These are phyloP conservation scores for Tylopilus rubrobrunneus DNA, from an alignment of 768 basidiomycete species.

Conservation along the genomic window DNA sequence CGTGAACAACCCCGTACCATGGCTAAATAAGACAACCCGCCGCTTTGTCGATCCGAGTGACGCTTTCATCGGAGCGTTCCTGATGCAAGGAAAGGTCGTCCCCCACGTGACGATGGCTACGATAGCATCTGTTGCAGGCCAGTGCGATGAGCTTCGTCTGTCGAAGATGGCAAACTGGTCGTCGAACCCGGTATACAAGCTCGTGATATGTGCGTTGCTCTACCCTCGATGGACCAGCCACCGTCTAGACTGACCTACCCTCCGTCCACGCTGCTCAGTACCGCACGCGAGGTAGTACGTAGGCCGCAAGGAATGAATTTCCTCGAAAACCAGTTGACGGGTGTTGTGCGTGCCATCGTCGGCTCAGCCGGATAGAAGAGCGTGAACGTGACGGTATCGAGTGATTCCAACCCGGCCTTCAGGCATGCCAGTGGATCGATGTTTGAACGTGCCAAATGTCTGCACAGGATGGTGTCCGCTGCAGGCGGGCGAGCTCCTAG, in stretches of 20 bases:
- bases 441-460: conserved; percentile 27
- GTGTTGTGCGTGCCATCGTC: neutral
- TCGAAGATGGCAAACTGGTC: conserved; percentile 11
- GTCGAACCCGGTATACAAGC: too few relatives aligned
- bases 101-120: conserved; percentile 29
- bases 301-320: neutral
- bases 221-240: too few relatives aligned
- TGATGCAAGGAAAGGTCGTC: conserved; percentile 30
- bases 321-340: conserved; percentile 29
- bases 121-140: conserved; percentile 11
- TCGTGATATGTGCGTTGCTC: too few relatives aligned
- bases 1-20: conserved; percentile 42
- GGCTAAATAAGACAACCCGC: conserved; percentile 44
- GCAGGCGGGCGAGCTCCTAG: conserved; percentile 28
- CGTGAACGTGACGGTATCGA: conserved; percentile 30
- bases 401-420: conserved; percentile 23
- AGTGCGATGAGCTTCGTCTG: neutral
- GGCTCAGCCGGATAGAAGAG: conserved; percentile 31
- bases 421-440: conserved; percentile 18
- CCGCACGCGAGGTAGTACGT: too few relatives aligned
- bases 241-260: conserved; percentile 28
- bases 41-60: conserved; percentile 18
- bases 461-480: conserved; percentile 27
- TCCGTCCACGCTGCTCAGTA: neutral
- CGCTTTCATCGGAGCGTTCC: conserved; percentile 22